Base-by-base conservation (phyloP, 1,284 basidiomycete species). In the Boletus albobrunnescens region DNA sequence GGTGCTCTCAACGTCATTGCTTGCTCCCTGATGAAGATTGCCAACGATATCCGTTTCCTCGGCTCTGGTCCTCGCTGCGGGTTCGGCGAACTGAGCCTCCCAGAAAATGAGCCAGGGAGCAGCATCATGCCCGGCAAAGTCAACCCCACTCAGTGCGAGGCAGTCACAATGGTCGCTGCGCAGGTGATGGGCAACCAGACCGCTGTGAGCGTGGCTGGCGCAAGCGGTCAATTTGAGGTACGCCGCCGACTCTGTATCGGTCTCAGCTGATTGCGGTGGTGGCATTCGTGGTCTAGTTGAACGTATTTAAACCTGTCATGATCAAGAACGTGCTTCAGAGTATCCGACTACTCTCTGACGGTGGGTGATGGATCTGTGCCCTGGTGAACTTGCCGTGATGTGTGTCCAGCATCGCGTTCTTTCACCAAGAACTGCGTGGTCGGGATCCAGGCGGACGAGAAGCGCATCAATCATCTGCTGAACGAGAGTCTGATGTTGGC, bases 101-200 rank as follows among this genome's bases (percentile, higher is more conserved):
- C 96, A 17, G 96, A 99, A 74, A 99, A 99, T 70, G 96, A 99
- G 72, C 96, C 96, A 36, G 96, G 96, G 50, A 96, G 92, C 64
- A 96, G 93, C 53, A 99, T 99, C 74, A 99, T 99, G 96, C 96
- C 96, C 17, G 96, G 96, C 55, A 99, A 99, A 74, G 96, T 99
- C 50, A 99, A 99, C 75, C 96, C 96, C 14, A 99, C 96, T 5
- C 96, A 99, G 70, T 99, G 96, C 61, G 96, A 99, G 74, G 96
- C 96, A 11, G 71, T 96, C 52, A 99, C 96, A 20, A 99, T 99
- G 96, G 93, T 99, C 36, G 92, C 94, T 39, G 93, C 95, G 0
- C 96, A 99, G 70, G 95, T 99, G 9, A 96, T 99, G 71, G 96
- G 96, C 41, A 99, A 99, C 74, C 91, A 99, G 71, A 94, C 92